Evolutionary conservation across 345 rosid species (phyloP).

Genomic region (Diplotaxis tenuifolia): DNA sequence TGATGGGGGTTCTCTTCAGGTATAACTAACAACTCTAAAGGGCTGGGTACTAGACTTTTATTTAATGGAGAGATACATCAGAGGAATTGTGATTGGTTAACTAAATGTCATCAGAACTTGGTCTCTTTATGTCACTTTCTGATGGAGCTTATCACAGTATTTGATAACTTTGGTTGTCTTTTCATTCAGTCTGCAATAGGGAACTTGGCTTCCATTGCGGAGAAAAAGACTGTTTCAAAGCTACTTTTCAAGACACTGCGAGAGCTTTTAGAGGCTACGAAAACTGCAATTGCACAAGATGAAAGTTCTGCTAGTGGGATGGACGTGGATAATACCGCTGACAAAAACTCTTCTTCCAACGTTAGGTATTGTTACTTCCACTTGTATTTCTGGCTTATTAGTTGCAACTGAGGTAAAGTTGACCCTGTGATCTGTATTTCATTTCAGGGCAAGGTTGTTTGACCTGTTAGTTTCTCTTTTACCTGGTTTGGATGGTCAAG

Average conservation of each 20-base stretch:
- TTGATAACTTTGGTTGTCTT: slow-evolving; percentile 3
- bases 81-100: not conserved
- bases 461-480: slow-evolving; percentile 78
- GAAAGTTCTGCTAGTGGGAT: slow-evolving; percentile 48
- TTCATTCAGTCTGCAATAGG: slow-evolving; percentile 69
- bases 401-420: slow-evolving; percentile 12
- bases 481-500: slow-evolving; percentile 64
- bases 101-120: not conserved
- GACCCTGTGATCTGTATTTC: slow-evolving; percentile 15
- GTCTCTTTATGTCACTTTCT: slow-evolving; percentile 4
- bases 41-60: slow-evolving; percentile 4
- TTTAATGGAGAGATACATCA: not conserved
- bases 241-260: slow-evolving; percentile 63
- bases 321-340: slow-evolving; percentile 52
- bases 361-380: slow-evolving; percentile 46
- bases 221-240: slow-evolving; percentile 50
- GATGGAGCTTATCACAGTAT: slow-evolving; percentile 2
- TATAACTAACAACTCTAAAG: slow-evolving; percentile 33
- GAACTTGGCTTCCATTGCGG: slow-evolving; percentile 79
- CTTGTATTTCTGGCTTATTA: not conserved
- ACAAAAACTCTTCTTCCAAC: slow-evolving; percentile 43
- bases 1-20: slow-evolving; percentile 94
- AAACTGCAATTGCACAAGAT: slow-evolving; percentile 49
- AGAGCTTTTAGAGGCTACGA: slow-evolving; percentile 64
- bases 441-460: slow-evolving; percentile 73